Base-by-base conservation (phyloP, 2,329 filamentous ascomycete species). In the Chaetomium sp. region DNA sequence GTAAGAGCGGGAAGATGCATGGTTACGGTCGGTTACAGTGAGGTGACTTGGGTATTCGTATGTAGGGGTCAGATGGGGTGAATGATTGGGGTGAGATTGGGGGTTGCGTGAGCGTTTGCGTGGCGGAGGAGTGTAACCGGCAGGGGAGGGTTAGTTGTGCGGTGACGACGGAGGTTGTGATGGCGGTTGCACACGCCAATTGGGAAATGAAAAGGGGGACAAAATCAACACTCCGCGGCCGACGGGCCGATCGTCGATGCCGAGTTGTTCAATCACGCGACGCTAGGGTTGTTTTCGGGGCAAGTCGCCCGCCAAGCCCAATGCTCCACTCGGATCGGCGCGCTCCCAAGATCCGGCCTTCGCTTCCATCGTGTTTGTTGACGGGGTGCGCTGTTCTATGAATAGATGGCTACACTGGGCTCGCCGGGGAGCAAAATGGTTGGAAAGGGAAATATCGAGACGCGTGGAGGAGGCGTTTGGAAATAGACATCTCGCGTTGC, bases 1-100 rank as follows among this genome's bases (percentile, higher is more conserved):
- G 52, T 43, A 19, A 52, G 44, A 7, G 49, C 38, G 42, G 58
- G 36, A 36, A 32, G 41, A 32, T 49, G 37, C 59, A 60, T 62
- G 50, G 36, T 57, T 42, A 43, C 35, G n/a, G 36, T 6, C 34
- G 33, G 36, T 32, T 42, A 4, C n/a, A 4, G 27, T 7, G 10
- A 6, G 6, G 11, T n/a, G 40, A 14, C 11, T 42, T 11, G 12
- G 10, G 10, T n/a, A 14, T 42, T 42, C 12, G 11, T 14, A 14
- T 42, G 40, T 12, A 11, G 40, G 40, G 40, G 37, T 38, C 8
- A 8, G 8, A 38, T 12, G 37, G 37, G 8, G 37, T 38, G 8
- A 12, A 12, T 8, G 37, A 12, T 8, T 38, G 37, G 37, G 8
- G 37, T 38, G 37, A 9, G 37, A 12, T 38, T 8, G 12, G 37